phyloP scores from a whole-genome alignment of 768 basidiomycete genomes.

The Candolleomyces efflorescens region DNA sequence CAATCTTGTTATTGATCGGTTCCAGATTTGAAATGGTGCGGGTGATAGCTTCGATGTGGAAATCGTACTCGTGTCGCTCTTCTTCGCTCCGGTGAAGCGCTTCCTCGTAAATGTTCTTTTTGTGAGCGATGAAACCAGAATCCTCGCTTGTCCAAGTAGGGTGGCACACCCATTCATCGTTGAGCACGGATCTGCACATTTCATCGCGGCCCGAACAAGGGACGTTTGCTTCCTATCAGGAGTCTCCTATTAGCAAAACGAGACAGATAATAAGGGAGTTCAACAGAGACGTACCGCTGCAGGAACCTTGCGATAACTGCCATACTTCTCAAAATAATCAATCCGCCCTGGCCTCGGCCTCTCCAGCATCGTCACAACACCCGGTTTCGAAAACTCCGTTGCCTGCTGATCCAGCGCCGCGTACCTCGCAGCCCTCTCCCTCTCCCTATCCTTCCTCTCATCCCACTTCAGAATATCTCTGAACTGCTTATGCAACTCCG shows the following conservation, averaged over 20 bases:
- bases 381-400: conserved; percentile 49
- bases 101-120: conserved; percentile 96
- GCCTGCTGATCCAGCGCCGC: conserved; percentile 46
- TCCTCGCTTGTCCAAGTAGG: conserved; percentile 95
- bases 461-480: conserved; percentile 88
- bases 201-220: conserved; percentile 94
- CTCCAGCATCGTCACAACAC: conserved; percentile 34
- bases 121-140: conserved; percentile 83
- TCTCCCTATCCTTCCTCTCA: conserved; percentile 60
- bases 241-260: background rate
- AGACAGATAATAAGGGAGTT: background rate
- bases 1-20: conserved; percentile 85
- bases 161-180: conserved; percentile 98
- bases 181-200: conserved; percentile 93
- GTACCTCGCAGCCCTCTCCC: too few species aligned
- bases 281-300: conserved; percentile 55
- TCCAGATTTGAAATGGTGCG: conserved; percentile 90
- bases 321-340: conserved; percentile 70
- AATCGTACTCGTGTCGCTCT: conserved; percentile 98
- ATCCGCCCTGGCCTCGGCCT: conserved; percentile 55
- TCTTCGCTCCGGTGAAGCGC: conserved; percentile 95
- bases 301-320: conserved; percentile 88
- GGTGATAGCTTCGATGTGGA: conserved; percentile 93
- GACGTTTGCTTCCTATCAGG: conserved; percentile 72
- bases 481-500: conserved; percentile 78